Percentiles rank a stretch among this genome's conserved stretches.
Evolutionary conservation across 2,329 filamentous ascomycete genomes (phyloP).

Genomic region (Aquanectria penicillioides): DNA sequence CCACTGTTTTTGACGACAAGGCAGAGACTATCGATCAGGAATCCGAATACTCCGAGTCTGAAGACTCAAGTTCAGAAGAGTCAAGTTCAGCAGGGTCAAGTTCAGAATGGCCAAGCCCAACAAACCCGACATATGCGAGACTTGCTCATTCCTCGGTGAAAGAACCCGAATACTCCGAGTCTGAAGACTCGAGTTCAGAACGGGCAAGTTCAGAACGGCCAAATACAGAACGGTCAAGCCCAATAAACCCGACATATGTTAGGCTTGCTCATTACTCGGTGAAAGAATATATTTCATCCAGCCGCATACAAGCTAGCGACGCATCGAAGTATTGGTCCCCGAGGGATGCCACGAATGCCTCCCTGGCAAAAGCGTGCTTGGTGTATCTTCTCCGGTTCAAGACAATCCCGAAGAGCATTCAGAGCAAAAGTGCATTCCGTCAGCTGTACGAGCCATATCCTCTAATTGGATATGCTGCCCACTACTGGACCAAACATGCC

Average conservation of each 20-base stretch:
- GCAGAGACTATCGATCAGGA: too few relatives aligned
- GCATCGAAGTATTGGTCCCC: background rate
- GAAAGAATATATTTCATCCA: conserved; percentile 3
- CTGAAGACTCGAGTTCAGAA: too few relatives aligned
- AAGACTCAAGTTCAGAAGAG: background rate
- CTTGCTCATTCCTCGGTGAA: conserved; percentile 1
- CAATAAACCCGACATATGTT: background rate
- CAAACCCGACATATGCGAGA: background rate
- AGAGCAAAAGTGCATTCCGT: too few relatives aligned
- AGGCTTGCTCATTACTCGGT: conserved; percentile 1
- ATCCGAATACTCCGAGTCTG: too few relatives aligned
- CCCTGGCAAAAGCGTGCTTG: background rate
- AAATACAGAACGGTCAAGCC: background rate
- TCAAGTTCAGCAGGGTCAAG: background rate
- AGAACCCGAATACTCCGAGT: too few relatives aligned
- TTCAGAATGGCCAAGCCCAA: background rate
- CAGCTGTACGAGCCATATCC: too few relatives aligned
- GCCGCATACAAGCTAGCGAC: background rate
- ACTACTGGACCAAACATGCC: too few relatives aligned
- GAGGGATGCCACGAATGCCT: background rate
- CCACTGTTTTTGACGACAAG: too few relatives aligned
- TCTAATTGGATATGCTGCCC: too few relatives aligned
- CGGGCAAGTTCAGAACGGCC: background rate
- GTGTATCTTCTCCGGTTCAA: background rate
- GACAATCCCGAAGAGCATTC: too few relatives aligned